Evolutionary conservation across 108 stramenopile genomes (phyloP).

Genomic region (Discostella pseudostelligera): DNA sequence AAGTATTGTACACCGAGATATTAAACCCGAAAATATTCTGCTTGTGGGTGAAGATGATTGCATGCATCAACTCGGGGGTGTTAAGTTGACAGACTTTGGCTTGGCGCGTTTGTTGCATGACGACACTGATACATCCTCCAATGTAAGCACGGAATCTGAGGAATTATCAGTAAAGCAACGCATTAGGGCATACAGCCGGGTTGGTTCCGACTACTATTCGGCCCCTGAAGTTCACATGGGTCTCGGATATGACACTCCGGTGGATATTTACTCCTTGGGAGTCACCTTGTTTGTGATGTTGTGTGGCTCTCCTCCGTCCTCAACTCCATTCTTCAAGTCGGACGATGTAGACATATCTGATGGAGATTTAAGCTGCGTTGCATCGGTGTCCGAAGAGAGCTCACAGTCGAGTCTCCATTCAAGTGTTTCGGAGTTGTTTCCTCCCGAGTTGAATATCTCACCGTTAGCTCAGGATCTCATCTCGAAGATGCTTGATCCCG

Average conservation of each 20-base stretch:
- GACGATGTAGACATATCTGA: slow-evolving; percentile 22
- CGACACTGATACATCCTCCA: slow-evolving; percentile 18
- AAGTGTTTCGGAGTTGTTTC: slow-evolving; percentile 36
- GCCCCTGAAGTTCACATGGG: slow-evolving; percentile 77
- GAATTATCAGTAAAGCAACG: slow-evolving; percentile 20
- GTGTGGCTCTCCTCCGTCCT: slow-evolving; percentile 90
- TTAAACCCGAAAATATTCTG: slow-evolving; percentile 90
- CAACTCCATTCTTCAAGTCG: slow-evolving; percentile 32
- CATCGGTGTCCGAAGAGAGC: slow-evolving; percentile 38
- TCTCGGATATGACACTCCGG: slow-evolving; percentile 67
- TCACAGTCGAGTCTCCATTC: slow-evolving; percentile 18
- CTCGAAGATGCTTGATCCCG: slow-evolving; percentile 63
- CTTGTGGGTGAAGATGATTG: slow-evolving; percentile 42
- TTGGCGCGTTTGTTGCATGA: slow-evolving; percentile 58
- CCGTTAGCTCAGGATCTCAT: slow-evolving; percentile 74
- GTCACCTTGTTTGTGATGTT: slow-evolving; percentile 96
- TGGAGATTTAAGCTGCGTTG: slow-evolving; percentile 31
- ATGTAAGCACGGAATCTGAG: slow-evolving; percentile 8
- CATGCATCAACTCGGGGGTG: slow-evolving; percentile 51
- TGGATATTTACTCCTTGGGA: slow-evolving; percentile 96
- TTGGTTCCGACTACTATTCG: slow-evolving; percentile 70
- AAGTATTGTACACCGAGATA: slow-evolving; percentile 78
- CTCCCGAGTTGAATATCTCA: slow-evolving; percentile 73
- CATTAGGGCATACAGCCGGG: slow-evolving; percentile 48
- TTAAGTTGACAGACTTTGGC: slow-evolving; percentile 90